phyloP scores from a whole-genome alignment of 1,284 basidiomycete species.

The Boletus semigastroideus region DNA sequence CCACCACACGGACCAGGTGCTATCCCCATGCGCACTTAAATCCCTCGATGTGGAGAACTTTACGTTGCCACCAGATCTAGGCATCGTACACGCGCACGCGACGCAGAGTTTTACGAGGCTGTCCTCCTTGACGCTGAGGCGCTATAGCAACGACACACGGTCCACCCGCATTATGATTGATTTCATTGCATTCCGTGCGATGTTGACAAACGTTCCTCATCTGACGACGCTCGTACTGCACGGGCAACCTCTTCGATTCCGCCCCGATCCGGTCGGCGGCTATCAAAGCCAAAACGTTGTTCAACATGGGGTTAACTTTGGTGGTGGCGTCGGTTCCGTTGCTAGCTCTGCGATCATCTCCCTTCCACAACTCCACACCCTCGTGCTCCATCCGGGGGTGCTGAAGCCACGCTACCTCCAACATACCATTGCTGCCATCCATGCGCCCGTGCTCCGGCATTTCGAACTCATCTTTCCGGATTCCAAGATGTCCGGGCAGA shows the following conservation, averaged over 20 bases:
- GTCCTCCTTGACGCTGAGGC: conserved; percentile 28
- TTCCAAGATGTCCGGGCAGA: conserved; percentile 30
- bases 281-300: conserved; percentile 6
- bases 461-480: conserved; percentile 35
- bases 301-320: conserved; percentile 1
- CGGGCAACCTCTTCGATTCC: conserved; percentile 31
- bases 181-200: conserved; percentile 25
- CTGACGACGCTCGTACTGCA: conserved; percentile 28
- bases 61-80: conserved; percentile 21
- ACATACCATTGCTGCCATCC: conserved; percentile 29
- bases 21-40: conserved; percentile 20
- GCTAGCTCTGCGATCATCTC: conserved; percentile 7
- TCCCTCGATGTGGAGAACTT: conserved; percentile 33
- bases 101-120: conserved; percentile 21
- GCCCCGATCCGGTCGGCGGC: conserved; percentile 9
- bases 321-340: not conserved
- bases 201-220: conserved; percentile 25
- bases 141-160: conserved; percentile 29
- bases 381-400: conserved; percentile 31
- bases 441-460: conserved; percentile 30
- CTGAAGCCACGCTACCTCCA: conserved; percentile 35
- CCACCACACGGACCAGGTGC: not conserved
- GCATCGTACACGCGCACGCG: conserved; percentile 13
- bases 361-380: conserved; percentile 29
- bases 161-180: conserved; percentile 31